Evolutionary conservation across 140 eudicot species (phyloP).

Genomic region (Ambrosia hybrid): DNA sequence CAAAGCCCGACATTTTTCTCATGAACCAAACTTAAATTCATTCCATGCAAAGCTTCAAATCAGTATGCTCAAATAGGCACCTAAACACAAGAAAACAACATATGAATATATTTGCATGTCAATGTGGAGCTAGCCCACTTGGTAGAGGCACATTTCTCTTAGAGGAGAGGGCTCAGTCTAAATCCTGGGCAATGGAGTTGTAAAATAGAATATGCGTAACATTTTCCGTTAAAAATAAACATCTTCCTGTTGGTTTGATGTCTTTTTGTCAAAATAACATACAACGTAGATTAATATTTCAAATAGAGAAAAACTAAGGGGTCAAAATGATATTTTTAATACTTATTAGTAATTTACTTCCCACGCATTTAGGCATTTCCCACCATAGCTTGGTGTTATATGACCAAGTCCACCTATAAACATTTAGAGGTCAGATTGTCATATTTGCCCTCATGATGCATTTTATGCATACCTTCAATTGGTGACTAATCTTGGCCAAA

Average conservation of each 20-base stretch:
- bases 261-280: background rate
- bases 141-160: too few species aligned
- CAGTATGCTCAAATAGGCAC: conserved; percentile 17
- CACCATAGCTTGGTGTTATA: conserved; percentile 35
- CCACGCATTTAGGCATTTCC: conserved; percentile 27
- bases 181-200: too few species aligned
- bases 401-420: conserved; percentile 39
- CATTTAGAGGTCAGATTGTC: conserved; percentile 23
- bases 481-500: background rate
- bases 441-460: conserved; percentile 20
- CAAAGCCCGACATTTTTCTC: background rate
- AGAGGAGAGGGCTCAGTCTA: too few species aligned
- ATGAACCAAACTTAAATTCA: conserved; percentile 7
- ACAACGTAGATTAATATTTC: background rate
- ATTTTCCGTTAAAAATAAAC: too few species aligned
- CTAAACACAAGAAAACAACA: conserved; percentile 3
- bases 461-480: conserved; percentile 5
- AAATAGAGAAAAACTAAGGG: conserved; percentile 12
- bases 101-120: background rate
- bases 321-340: conserved; percentile 5
- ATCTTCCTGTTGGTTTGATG: too few species aligned
- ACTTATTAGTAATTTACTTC: conserved; percentile 24
- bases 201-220: too few species aligned
- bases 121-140: too few species aligned
- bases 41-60: conserved; percentile 21